Conservation (phyloP, 441 rosid species). For the Populus hybrid region DNA sequence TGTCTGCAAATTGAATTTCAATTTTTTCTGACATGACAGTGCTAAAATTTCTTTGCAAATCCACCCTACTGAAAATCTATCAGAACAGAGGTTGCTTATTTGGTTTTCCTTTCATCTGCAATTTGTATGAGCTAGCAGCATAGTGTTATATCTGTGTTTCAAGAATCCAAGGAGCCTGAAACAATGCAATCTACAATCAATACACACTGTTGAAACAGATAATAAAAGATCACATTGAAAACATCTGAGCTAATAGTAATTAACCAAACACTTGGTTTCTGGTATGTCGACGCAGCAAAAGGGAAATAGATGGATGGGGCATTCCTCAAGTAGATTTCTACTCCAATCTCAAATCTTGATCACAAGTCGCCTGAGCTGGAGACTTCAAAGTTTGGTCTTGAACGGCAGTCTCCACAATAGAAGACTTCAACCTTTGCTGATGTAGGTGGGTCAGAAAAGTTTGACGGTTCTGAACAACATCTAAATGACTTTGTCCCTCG, state of each 20-base stretch:
- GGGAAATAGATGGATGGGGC: constrained; percentile 66
- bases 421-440: constrained; percentile 37
- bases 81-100: neutral
- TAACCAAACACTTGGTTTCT: constrained; percentile 30
- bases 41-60: neutral
- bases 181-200: constrained; percentile 33
- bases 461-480: too few species aligned
- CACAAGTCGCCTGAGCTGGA: neutral
- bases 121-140: neutral
- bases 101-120: neutral
- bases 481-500: neutral
- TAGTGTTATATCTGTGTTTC: neutral
- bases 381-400: constrained; percentile 9
- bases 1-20: neutral
- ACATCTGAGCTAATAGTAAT: too few species aligned
- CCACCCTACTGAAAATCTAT: neutral
- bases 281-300: constrained; percentile 51
- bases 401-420: neutral
- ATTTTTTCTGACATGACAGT: too few species aligned
- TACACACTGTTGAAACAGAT: neutral
- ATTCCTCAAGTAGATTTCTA: constrained; percentile 79
- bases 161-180: neutral
- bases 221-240: neutral
- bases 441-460: too few species aligned
- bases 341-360: constrained; percentile 43